These are phyloP conservation scores for Quambalaria eucalypti DNA, from an alignment of 1,284 basidiomycete species.

Conservation along the genomic window DNA sequence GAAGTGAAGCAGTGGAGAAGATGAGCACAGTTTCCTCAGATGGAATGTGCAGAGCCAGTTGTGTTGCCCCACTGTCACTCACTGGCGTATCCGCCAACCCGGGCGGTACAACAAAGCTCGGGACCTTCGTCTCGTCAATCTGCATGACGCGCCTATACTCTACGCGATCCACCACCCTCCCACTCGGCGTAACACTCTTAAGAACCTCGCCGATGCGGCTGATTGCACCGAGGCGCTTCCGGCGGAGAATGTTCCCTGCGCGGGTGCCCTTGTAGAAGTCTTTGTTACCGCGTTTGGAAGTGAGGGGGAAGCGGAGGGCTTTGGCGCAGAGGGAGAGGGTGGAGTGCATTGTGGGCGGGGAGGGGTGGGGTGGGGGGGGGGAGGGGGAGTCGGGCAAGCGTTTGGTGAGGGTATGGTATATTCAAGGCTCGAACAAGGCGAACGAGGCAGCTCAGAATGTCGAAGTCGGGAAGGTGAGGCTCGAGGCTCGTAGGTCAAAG, in stretches of 20 bases:
- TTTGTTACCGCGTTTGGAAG: constrained; percentile 42
- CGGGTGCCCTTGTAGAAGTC: constrained; percentile 47
- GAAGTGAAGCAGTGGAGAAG: neutral
- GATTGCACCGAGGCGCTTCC: constrained; percentile 40
- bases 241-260: constrained; percentile 40
- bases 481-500: too few relatives aligned
- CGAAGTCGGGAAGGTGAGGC: too few relatives aligned
- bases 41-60: neutral
- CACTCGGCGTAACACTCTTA: constrained; percentile 21
- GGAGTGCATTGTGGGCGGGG: constrained; percentile 20
- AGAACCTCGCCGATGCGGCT: constrained; percentile 31
- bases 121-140: constrained; percentile 36
- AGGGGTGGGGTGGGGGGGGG: too few relatives aligned
- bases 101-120: constrained; percentile 41
- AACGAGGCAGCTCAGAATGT: too few relatives aligned
- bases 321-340: constrained; percentile 31
- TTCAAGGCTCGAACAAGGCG: too few relatives aligned
- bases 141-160: too few relatives aligned
- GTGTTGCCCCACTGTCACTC: constrained; percentile 4
- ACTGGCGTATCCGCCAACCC: constrained; percentile 37
- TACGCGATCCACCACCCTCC: constrained; percentile 38
- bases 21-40: neutral
- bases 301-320: constrained; percentile 42
- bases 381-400: too few relatives aligned
- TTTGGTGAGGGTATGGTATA: too few relatives aligned